Conservation (phyloP, 2,329 filamentous ascomycete genomes). For the Colletotrichum filicis region DNA sequence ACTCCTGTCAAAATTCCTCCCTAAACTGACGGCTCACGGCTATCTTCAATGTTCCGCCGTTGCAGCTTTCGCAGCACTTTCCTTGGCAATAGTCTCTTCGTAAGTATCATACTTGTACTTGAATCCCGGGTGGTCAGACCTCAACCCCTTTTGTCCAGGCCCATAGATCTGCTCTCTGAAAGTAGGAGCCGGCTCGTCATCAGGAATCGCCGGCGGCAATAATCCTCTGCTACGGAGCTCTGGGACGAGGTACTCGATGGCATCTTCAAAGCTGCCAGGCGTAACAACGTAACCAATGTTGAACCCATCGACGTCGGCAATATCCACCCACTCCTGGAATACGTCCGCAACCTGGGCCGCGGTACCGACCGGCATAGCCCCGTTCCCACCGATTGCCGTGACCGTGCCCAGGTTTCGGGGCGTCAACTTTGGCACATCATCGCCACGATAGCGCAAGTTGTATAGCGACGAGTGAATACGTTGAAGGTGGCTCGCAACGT, state of each 20-base stretch:
- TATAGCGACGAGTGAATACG: constrained; percentile 61
- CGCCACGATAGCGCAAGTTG: constrained; percentile 58
- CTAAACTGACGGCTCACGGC: not conserved
- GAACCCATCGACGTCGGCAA: constrained; percentile 55
- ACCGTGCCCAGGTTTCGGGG: constrained; percentile 53
- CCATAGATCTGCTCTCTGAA: constrained; percentile 23
- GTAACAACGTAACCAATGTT: constrained; percentile 55
- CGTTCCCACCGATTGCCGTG: constrained; percentile 52
- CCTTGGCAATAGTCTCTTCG: constrained; percentile 7
- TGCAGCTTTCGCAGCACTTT: not conserved
- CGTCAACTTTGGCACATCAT: constrained; percentile 54
- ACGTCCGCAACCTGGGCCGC: constrained; percentile 55
- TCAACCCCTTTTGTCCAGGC: constrained; percentile 11
- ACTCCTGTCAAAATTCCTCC: not conserved
- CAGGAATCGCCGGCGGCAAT: not conserved
- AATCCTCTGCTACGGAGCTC: constrained; percentile 42
- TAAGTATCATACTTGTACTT: constrained; percentile 23
- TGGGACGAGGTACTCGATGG: constrained; percentile 44
- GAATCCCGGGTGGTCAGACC: constrained; percentile 11
- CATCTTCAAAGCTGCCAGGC: constrained; percentile 48
- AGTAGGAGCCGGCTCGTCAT: not conserved
- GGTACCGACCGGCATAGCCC: constrained; percentile 48
- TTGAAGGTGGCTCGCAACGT: constrained; percentile 61
- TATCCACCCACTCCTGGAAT: constrained; percentile 54
- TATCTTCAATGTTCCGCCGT: not conserved